Conservation (phyloP, 164 flowering plant genomes). For the Stephania japonica region DNA sequence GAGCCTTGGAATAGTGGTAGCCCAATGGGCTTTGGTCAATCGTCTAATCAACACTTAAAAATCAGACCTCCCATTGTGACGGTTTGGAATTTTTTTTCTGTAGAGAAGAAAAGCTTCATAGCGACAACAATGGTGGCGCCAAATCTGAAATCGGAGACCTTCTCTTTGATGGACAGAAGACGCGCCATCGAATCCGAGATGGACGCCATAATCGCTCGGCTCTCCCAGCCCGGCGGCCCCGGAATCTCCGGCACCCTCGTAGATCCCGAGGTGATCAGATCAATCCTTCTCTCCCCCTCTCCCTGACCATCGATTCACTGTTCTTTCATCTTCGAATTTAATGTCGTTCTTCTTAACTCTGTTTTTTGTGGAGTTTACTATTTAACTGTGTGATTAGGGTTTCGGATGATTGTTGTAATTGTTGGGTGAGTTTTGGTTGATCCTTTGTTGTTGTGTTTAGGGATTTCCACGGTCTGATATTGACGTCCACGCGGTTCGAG, state of each 20-base stretch:
- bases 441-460: slow-evolving; percentile 22
- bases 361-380: background rate
- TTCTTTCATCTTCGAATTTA: background rate
- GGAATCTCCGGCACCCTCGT: slow-evolving; percentile 82
- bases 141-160: slow-evolving; percentile 69
- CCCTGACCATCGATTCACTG: background rate
- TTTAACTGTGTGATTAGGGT: background rate
- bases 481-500: slow-evolving; percentile 59
- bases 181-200: slow-evolving; percentile 59
- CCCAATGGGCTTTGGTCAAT: too few species aligned
- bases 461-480: slow-evolving; percentile 88
- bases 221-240: slow-evolving; percentile 70
- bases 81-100: background rate
- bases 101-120: background rate
- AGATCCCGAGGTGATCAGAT: slow-evolving; percentile 56
- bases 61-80: too few species aligned
- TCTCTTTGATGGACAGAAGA: slow-evolving; percentile 62
- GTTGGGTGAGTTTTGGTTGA: background rate
- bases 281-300: slow-evolving; percentile 1
- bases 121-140: slow-evolving; percentile 61
- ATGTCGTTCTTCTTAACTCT: background rate
- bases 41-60: too few species aligned
- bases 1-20: too few species aligned
- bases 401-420: background rate
- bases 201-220: slow-evolving; percentile 65